phyloP scores from a whole-genome alignment of 768 basidiomycete species.

The Tylopilus rubrobrunneus region DNA sequence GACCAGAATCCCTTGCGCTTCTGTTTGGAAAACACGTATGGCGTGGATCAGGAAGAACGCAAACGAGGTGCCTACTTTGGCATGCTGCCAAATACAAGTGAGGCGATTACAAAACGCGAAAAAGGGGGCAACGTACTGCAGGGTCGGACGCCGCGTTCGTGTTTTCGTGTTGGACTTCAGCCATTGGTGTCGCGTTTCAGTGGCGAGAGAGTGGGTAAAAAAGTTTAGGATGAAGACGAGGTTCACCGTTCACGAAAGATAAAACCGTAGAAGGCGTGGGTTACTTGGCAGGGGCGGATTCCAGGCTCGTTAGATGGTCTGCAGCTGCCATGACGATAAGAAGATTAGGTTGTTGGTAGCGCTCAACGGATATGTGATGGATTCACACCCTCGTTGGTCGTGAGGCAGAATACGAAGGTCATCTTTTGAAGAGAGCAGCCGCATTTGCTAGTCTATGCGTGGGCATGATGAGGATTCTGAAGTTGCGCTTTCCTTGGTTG shows the following conservation, averaged over 20 bases:
- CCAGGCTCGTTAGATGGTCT: not conserved
- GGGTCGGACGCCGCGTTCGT: not conserved
- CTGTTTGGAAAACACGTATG: not conserved
- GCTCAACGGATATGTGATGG: not conserved
- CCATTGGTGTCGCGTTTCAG: slow-evolving; percentile 1
- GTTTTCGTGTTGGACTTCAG: not conserved
- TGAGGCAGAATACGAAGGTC: not conserved
- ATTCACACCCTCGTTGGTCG: not conserved
- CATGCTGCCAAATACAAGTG: not conserved
- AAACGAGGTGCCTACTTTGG: slow-evolving; percentile 4
- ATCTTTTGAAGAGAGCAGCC: not conserved
- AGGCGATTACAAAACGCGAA: not conserved
- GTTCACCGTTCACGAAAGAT: not conserved
- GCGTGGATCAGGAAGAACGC: not conserved
- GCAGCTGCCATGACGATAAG: not conserved
- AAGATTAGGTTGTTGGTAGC: not conserved
- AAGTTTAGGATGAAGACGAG: not conserved
- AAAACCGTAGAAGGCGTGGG: slow-evolving; percentile 4
- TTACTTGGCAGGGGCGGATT: slow-evolving; percentile 1
- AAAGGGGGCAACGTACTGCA: slow-evolving; percentile 1
- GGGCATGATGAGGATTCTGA: too few relatives aligned
- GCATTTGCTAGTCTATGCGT: not conserved
- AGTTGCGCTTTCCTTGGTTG: too few relatives aligned
- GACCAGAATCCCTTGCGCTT: slow-evolving; percentile 19
- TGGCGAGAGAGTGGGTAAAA: not conserved